These are phyloP conservation scores for Helianthus tuberosus DNA, from an alignment of 129 eudicot species.

Conservation along the genomic window DNA sequence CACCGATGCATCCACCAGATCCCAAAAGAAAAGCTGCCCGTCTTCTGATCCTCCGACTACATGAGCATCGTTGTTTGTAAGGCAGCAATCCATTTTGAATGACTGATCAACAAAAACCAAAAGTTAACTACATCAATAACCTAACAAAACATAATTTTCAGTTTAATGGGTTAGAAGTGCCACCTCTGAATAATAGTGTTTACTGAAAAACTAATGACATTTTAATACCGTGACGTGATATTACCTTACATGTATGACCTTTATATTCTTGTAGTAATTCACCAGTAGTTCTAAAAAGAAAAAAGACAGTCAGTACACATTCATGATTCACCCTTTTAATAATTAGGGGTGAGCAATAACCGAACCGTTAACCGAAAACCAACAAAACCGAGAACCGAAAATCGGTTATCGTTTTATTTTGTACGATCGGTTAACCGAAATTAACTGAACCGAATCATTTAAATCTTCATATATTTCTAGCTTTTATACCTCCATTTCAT, in stretches of 20 bases:
- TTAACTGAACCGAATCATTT: no score
- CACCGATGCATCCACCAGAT: constrained; percentile 89
- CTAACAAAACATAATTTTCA: neutral
- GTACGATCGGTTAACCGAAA: no score
- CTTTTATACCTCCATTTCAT: no score
- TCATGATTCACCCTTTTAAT: neutral
- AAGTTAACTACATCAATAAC: constrained; percentile 8
- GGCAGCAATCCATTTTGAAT: constrained; percentile 95
- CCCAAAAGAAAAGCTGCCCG: constrained; percentile 91
- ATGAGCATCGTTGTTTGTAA: constrained; percentile 87
- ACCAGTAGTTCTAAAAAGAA: constrained; percentile 73
- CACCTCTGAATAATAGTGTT: neutral
- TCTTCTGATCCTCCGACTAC: constrained; percentile 96
- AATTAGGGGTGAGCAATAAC: no score
- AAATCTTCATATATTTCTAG: no score
- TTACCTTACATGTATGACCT: constrained; percentile 96
- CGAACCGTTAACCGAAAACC: no score
- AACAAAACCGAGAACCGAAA: no score
- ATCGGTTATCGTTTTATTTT: no score
- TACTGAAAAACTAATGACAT: constrained; percentile 1
- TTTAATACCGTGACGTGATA: constrained; percentile 14
- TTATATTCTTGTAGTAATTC: constrained; percentile 95
- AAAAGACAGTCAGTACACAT: constrained; percentile 20
- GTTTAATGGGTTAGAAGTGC: neutral
- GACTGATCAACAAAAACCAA: constrained; percentile 53